These are phyloP conservation scores for Pichia cephalocereana DNA, from an alignment of 805 yeast genomes.

Conservation along the genomic window DNA sequence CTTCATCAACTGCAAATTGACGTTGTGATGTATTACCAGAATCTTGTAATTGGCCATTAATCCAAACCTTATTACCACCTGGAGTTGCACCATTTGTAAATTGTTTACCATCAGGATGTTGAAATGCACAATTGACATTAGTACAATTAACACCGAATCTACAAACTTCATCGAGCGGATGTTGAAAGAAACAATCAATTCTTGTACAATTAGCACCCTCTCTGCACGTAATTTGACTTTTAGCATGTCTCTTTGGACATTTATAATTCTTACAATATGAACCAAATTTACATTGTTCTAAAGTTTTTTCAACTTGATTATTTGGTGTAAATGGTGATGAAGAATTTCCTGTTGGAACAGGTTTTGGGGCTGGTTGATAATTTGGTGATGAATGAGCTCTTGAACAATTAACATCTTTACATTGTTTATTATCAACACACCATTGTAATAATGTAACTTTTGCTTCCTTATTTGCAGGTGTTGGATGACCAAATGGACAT, in stretches of 20 bases:
- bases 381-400: slow-evolving; percentile 80
- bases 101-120: slow-evolving; percentile 75
- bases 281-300: slow-evolving; percentile 82
- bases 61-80: slow-evolving; percentile 25
- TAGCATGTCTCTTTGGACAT: slow-evolving; percentile 83
- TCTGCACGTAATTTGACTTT: slow-evolving; percentile 64
- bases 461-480: slow-evolving; percentile 72
- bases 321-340: not conserved
- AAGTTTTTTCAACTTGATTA: slow-evolving; percentile 33
- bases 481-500: slow-evolving; percentile 89
- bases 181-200: slow-evolving; percentile 73
- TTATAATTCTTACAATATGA: slow-evolving; percentile 62
- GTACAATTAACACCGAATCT: slow-evolving; percentile 71
- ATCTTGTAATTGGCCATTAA: slow-evolving; percentile 15
- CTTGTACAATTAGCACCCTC: slow-evolving; percentile 73
- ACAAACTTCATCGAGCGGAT: slow-evolving; percentile 73
- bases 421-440: slow-evolving; percentile 65
- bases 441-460: slow-evolving; percentile 59
- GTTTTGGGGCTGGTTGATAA: slow-evolving; percentile 14
- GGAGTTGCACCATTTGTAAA: slow-evolving; percentile 11
- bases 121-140: slow-evolving; percentile 60
- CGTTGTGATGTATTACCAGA: slow-evolving; percentile 43
- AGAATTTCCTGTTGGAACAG: slow-evolving; percentile 11
- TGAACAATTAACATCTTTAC: slow-evolving; percentile 52
- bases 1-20: slow-evolving; percentile 70